phyloP scores from a whole-genome alignment of 2,329 filamentous ascomycete genomes.

The Ascochyta koolunga region DNA sequence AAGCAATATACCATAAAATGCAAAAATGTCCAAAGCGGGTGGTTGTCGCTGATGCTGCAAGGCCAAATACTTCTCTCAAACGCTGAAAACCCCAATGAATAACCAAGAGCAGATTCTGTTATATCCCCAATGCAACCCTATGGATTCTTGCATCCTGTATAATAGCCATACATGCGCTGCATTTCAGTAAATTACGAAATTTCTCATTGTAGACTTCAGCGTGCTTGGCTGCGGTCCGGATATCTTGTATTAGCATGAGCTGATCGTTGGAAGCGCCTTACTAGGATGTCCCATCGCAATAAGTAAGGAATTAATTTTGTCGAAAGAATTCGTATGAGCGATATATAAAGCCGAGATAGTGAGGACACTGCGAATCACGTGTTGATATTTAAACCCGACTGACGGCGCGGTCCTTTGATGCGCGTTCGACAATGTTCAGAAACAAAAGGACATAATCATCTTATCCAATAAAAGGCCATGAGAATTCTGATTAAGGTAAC shows the following conservation, averaged over 20 bases:
- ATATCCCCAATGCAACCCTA: conserved; percentile 7
- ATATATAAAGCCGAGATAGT: conserved; percentile 26
- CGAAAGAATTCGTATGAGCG: conserved; percentile 15
- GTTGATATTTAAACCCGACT: conserved; percentile 20
- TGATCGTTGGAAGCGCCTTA: conserved; percentile 7
- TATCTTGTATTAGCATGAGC: conserved; percentile 3
- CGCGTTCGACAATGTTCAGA: neutral
- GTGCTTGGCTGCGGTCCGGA: conserved; percentile 12
- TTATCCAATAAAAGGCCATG: neutral
- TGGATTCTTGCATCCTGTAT: neutral
- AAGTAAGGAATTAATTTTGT: conserved; percentile 3
- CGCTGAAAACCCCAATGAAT: conserved; percentile 23
- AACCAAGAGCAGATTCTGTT: conserved; percentile 17
- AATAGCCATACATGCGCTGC: conserved; percentile 19
- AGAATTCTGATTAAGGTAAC: conserved; percentile 4
- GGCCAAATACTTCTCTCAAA: conserved; percentile 17
- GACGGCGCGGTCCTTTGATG: neutral
- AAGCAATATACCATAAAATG: conserved; percentile 20
- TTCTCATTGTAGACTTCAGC: conserved; percentile 18
- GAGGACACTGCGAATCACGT: conserved; percentile 26
- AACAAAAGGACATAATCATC: neutral
- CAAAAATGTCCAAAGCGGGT: conserved; percentile 24
- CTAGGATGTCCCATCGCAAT: conserved; percentile 20
- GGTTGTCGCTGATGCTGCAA: conserved; percentile 24
- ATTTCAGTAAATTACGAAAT: conserved; percentile 7